Base-by-base conservation (phyloP, 2,329 filamentous ascomycete species). In the Nemania sp. region DNA sequence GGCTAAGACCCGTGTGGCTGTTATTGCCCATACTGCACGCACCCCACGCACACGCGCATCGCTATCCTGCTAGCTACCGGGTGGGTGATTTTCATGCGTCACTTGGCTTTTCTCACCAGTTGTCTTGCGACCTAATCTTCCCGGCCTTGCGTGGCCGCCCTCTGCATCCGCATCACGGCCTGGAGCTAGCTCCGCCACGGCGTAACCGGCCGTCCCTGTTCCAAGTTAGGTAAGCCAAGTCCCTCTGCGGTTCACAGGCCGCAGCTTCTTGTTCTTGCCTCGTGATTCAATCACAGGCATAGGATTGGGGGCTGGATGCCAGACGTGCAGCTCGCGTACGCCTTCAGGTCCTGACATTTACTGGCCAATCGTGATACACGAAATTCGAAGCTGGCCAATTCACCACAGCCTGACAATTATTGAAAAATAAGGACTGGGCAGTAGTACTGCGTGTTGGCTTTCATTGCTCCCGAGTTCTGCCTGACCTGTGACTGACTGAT, bases 221-320 rank as follows among this genome's bases (percentile, higher is more conserved):
- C 46, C 40, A 36, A 51, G 39, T 44, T 49, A 48, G 58, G 58
- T 52, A 61, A 61, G 58, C 56, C 44, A 54, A 57, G 48, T 55
- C 37, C n/a, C 40, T 30, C n/a, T 30, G 22, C 30, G 36, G 43
- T 50, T 54, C 33, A 24, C 49, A 28, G 17, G 45, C 41, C 22
- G 44, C 34, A 31, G 52, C 42, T 45, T 26, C 33, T 31, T 39
- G 48, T 30, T 39, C 26, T 44, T 26, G 45, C 51, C 47, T 46
- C 42, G 37, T 26, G 20, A 48, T 40, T 33, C 20, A 22, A 23
- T 24, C 43, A 28, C 40, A 28, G 52, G 49, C 44, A 34, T 52
- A 53, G 52, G n/a, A 34, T 22, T 20, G 33, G 19, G 5, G 33
- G 20, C 34, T 48, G 19, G 33, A 50, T 44, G 41, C 46, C 30